These are phyloP conservation scores for Aureobasidium sp. DNA, from an alignment of 2,329 filamentous ascomycete species.

Conservation along the genomic window DNA sequence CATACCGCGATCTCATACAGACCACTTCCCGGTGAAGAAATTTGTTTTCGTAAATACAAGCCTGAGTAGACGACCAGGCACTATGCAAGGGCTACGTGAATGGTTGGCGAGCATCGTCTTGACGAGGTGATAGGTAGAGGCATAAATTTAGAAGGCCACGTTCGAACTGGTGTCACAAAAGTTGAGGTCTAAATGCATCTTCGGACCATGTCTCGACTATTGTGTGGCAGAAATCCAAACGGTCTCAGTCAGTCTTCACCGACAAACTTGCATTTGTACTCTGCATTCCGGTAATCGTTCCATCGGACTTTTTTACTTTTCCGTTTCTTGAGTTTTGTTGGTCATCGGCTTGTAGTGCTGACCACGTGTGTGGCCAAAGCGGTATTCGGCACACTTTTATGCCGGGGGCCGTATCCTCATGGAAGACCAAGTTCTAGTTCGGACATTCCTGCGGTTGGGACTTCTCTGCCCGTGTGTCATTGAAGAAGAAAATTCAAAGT, in stretches of 20 bases:
- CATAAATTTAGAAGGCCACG: neutral
- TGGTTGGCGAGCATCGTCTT: neutral
- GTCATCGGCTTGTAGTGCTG: neutral
- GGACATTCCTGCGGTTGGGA: neutral
- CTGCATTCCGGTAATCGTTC: neutral
- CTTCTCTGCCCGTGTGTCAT: no score
- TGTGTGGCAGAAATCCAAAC: neutral
- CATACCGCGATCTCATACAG: neutral
- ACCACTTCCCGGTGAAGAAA: neutral
- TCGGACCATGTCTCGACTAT: neutral
- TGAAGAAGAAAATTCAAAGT: no score
- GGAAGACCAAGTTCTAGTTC: neutral
- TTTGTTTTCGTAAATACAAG: neutral
- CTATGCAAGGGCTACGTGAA: neutral
- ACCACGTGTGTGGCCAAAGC: neutral
- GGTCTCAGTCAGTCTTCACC: neutral
- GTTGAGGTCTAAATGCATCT: neutral
- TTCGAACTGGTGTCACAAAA: neutral
- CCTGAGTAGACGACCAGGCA: neutral
- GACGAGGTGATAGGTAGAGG: neutral
- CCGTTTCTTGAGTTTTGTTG: neutral
- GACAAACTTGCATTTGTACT: neutral
- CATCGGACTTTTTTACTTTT: neutral
- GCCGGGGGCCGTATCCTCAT: neutral
- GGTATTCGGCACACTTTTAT: neutral